Percentiles rank a stretch among this genome's conserved stretches.
phyloP scores from a whole-genome alignment of 495 filamentous ascomycete genomes.

The Schizothecium vesticola region DNA sequence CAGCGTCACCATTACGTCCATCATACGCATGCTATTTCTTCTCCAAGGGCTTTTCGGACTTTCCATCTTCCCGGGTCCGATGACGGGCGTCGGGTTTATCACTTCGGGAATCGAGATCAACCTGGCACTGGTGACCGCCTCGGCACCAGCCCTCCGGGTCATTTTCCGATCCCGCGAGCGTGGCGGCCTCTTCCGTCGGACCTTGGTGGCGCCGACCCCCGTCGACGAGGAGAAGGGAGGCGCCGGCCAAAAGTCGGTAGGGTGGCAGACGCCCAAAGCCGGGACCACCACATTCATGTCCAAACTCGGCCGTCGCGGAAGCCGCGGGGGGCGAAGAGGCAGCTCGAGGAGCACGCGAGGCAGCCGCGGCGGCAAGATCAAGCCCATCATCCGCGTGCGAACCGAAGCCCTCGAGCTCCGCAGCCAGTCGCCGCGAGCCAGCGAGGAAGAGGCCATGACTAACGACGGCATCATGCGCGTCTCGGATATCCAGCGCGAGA shows the following conservation, averaged over 20 bases:
- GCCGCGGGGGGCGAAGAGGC: constrained; percentile 16
- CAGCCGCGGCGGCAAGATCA: constrained; percentile 15
- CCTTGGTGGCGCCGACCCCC: constrained; percentile 19
- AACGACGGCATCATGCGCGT: constrained; percentile 39
- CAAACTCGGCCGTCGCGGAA: constrained; percentile 22
- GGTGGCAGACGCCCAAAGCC: constrained; percentile 16
- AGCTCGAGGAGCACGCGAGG: constrained; percentile 8
- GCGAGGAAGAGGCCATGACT: constrained; percentile 43
- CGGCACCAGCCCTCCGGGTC: constrained; percentile 38
- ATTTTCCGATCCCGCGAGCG: constrained; percentile 31
- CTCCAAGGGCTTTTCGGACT: constrained; percentile 33
- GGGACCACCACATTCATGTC: not conserved
- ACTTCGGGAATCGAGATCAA: constrained; percentile 51
- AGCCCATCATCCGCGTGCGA: constrained; percentile 26
- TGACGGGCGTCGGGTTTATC: constrained; percentile 42
- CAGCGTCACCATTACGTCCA: constrained; percentile 50
- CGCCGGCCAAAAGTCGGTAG: constrained; percentile 15
- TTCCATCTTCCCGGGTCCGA: constrained; percentile 25
- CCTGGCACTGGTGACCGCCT: constrained; percentile 50
- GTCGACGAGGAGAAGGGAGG: constrained; percentile 19
- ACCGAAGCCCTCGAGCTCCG: constrained; percentile 31
- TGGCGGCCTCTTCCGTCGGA: constrained; percentile 37
- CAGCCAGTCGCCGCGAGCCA: constrained; percentile 31
- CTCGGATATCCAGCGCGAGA: constrained; percentile 36
- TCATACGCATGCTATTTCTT: constrained; percentile 36